phyloP scores from a whole-genome alignment of 768 basidiomycete species.

The Auriscalpium vulgare region DNA sequence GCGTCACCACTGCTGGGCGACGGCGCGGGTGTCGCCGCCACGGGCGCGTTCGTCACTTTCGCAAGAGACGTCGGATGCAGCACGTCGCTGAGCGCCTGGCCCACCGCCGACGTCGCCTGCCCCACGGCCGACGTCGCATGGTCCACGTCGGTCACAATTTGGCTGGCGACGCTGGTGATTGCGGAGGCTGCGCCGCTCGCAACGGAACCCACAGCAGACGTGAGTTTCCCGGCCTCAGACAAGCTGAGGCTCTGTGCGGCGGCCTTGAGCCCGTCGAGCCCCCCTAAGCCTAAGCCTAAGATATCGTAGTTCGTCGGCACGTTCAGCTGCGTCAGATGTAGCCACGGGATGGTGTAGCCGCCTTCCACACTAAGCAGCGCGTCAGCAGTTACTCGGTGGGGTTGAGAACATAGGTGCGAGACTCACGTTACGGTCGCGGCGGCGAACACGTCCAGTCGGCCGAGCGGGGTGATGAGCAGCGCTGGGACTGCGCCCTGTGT shows the following conservation, averaged over 20 bases:
- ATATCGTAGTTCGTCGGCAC: conserved; percentile 43
- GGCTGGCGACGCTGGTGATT: neutral
- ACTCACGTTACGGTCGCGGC: conserved; percentile 35
- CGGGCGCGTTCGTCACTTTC: too few species aligned
- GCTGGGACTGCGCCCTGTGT: conserved; percentile 50
- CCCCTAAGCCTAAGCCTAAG: neutral
- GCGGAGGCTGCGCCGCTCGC: neutral
- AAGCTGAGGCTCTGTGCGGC: neutral
- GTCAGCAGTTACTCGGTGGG: neutral
- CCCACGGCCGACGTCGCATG: neutral
- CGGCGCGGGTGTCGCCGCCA: neutral
- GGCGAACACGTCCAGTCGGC: conserved; percentile 44
- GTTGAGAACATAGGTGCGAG: neutral
- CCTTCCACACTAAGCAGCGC: conserved; percentile 31
- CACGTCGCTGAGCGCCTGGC: neutral
- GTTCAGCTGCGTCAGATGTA: conserved; percentile 44
- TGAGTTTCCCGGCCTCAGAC: neutral
- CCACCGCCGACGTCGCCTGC: neutral
- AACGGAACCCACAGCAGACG: neutral
- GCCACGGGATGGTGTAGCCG: conserved; percentile 60
- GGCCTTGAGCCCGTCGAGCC: conserved; percentile 1
- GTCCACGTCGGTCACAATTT: neutral
- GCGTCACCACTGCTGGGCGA: neutral
- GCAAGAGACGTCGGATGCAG: neutral
- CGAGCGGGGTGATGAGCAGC: conserved; percentile 48